Percentiles rank a stretch among this genome's conserved stretches.
Evolutionary conservation across 225 moss, liverwort and hornwort genomes (phyloP).

Genomic region (Marchantia paleacea): DNA sequence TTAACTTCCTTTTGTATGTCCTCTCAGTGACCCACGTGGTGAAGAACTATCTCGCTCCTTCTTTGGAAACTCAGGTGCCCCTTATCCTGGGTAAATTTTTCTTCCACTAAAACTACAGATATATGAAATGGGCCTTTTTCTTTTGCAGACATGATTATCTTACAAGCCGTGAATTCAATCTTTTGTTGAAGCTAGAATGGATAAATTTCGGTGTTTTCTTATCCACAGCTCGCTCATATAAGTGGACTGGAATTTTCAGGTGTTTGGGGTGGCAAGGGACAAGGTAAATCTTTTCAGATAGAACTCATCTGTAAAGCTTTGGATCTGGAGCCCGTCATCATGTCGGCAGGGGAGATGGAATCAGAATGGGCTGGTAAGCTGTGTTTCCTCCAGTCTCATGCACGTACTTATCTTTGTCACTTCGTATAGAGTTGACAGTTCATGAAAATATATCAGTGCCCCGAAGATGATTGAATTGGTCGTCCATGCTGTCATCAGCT

Average conservation of each 20-base stretch:
- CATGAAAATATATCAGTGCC: too few relatives aligned
- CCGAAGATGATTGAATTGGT: too few relatives aligned
- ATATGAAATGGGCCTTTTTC: neutral
- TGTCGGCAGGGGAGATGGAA: slow-evolving; percentile 98
- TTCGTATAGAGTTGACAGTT: too few relatives aligned
- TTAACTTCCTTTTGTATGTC: neutral
- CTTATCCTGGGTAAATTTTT: slow-evolving; percentile 39
- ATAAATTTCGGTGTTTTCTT: neutral
- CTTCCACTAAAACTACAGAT: neutral
- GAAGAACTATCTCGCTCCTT: slow-evolving; percentile 44
- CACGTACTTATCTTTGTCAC: too few relatives aligned
- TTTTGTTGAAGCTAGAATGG: neutral
- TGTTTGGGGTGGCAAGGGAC: slow-evolving; percentile 97
- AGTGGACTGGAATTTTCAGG: slow-evolving; percentile 43
- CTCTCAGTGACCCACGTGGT: slow-evolving; percentile 40
- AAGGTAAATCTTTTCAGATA: slow-evolving; percentile 94
- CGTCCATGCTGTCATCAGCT: too few relatives aligned
- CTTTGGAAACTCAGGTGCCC: slow-evolving; percentile 33
- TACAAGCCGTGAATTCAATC: neutral
- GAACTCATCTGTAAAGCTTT: slow-evolving; percentile 92
- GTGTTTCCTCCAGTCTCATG: neutral
- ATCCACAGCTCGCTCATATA: neutral
- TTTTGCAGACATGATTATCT: neutral
- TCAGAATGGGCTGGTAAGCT: slow-evolving; percentile 92
- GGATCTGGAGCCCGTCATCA: slow-evolving; percentile 85